These are phyloP conservation scores for Durusdinium trenchii DNA, from an alignment of 73 alveolate genomes.

Conservation along the genomic window DNA sequence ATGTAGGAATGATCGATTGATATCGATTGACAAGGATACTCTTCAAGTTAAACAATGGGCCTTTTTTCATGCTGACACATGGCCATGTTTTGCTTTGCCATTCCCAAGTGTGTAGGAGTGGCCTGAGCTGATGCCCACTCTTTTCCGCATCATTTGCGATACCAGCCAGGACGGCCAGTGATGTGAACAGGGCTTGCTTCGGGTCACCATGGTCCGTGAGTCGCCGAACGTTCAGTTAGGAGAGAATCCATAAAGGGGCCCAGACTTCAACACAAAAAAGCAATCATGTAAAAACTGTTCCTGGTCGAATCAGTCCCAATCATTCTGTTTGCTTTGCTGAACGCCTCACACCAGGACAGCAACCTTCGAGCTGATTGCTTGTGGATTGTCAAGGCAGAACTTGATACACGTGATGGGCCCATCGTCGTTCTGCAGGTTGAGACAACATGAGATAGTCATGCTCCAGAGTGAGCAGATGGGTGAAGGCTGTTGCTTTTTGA, in stretches of 20 bases:
- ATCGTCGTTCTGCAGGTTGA: background rate
- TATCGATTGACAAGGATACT: background rate
- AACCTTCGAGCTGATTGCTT: slow-evolving; percentile 83
- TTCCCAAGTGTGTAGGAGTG: slow-evolving; percentile 37
- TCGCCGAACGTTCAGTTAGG: background rate
- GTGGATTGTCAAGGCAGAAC: slow-evolving; percentile 78
- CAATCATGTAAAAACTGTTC: too few species aligned
- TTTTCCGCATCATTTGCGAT: slow-evolving; percentile 89
- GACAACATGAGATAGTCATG: too few species aligned
- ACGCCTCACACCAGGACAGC: slow-evolving; percentile 38
- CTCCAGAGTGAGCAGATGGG: too few species aligned
- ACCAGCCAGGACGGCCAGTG: slow-evolving; percentile 45
- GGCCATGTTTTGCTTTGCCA: too few species aligned
- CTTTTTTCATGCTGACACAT: too few species aligned
- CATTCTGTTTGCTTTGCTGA: background rate
- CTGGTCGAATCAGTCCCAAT: too few species aligned
- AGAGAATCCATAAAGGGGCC: background rate
- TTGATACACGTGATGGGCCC: background rate
- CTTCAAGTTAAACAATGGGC: too few species aligned
- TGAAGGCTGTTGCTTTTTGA: too few species aligned
- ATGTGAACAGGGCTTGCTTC: background rate
- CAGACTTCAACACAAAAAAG: too few species aligned
- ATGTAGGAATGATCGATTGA: background rate
- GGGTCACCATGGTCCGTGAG: background rate
- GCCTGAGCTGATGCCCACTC: slow-evolving; percentile 88